Percentiles rank a stretch among this genome's conserved stretches.
Conservation (phyloP, 2,329 filamentous ascomycete genomes). For the Sporothrix humicola region DNA sequence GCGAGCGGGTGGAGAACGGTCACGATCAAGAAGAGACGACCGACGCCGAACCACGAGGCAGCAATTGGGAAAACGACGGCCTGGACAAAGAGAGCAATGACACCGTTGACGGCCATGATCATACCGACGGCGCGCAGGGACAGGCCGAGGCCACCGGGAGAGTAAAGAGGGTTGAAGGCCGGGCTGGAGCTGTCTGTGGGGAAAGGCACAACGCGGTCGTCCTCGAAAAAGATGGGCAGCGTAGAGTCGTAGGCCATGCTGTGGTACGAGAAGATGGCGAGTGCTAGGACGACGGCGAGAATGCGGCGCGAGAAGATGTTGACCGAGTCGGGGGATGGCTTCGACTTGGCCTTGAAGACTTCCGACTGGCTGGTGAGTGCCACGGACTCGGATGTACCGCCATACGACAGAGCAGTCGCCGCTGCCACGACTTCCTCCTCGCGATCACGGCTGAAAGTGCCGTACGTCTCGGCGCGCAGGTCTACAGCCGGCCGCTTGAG, state of each 20-base stretch:
- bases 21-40: conserved; percentile 63
- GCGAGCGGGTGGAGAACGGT: conserved; percentile 66
- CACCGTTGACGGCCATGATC: conserved; percentile 59
- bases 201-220: conserved; percentile 59
- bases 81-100: conserved; percentile 75
- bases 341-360: conserved; percentile 34
- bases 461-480: conserved; percentile 78
- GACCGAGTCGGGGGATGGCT: conserved; percentile 37
- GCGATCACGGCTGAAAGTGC: conserved; percentile 60
- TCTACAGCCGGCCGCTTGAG: conserved; percentile 75
- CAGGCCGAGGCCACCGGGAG: conserved; percentile 66
- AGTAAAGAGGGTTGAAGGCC: conserved; percentile 56
- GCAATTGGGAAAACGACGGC: conserved; percentile 69
- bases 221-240: conserved; percentile 90
- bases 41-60: conserved; percentile 64
- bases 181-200: conserved; percentile 37
- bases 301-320: conserved; percentile 66
- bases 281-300: conserved; percentile 75
- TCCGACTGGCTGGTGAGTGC: conserved; percentile 14
- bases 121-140: conserved; percentile 67
- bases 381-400: not conserved
- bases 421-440: not conserved
- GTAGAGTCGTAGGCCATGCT: conserved; percentile 95
- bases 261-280: conserved; percentile 92
- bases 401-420: conserved; percentile 48